Evolutionary conservation across 2,329 filamentous ascomycete genomes (phyloP), one percentile per base, ranked within the genome.

Genomic region (Aspergillus fructus): DNA sequence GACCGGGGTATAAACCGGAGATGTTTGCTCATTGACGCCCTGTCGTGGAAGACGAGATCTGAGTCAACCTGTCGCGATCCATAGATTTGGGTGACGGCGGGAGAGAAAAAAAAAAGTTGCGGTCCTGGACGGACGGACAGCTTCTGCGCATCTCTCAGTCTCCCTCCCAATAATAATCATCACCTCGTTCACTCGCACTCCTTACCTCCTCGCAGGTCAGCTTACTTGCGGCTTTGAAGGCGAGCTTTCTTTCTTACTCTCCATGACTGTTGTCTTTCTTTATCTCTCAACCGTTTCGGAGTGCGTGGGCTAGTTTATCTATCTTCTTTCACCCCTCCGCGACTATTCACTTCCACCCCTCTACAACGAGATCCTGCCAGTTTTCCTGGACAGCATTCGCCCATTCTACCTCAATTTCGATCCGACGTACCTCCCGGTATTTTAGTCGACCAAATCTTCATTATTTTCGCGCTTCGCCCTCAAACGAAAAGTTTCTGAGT

Each of bases 191-290:
- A 27, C 48, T 53, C 19, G 49, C 24, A 27, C 24, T 30, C 53
- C 40, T 53, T 56, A 19, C 39, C 42, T 61, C 30, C 34, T 53
- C 33, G 46, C 49, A 48, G 23, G 46, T 52, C 53, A 51, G 49
- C 55, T 49, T 53, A 53, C 47, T 57, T 52, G 33, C 51, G 19
- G 24, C 48, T 53, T 43, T 23, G 41, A 46, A 19, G 52, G 27
- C 23, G 12, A 34, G 23, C 23, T 23, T 39, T 51, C 39, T 48
- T 30, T 51, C 48, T 55, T 53, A 48, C 58, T 55, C 61, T 60
- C 58, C 59, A 65, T 65, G 61, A 65, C 58, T 62, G 53, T 57
- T 50, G 58, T 60, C 51, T 47, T 56, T 41, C 48, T 53, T 57
- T 47, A 58, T 61, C 53, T 56, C 40, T 64, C 56, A 37, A 65